Evolutionary conservation across 768 basidiomycete genomes (phyloP), one percentile per base, ranked within the genome.

Genomic region (Macrolepiota dolichaula): DNA sequence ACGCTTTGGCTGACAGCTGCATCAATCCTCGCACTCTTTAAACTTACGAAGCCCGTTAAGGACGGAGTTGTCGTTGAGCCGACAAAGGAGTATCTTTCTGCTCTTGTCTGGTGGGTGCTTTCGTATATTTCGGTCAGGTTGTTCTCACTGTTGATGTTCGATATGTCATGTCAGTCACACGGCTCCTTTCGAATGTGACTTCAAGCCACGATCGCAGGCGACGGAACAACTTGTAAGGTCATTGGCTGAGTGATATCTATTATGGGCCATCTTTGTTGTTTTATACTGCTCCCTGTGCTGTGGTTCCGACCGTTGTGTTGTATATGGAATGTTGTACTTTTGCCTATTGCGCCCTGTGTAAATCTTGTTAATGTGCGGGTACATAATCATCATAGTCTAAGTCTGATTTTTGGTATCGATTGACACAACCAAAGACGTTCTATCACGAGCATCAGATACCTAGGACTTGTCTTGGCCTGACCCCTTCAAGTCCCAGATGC

Each of bases 1-100:
- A 63, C 67, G 0, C 47, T 74, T 7, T 76, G 69, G 67, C 55
- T 76, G 4, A 65, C 62, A 1, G 65, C 71, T 11, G 72, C 73
- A 4, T 70, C 69, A 3, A 62, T 79, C 11, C 70, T 79, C 15
- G 66, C 68, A 17, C 64, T 70, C 7, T 77, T 74, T 66, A 49
- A 71, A 35, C 71, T 79, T 42, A 42, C 65, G 2, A 72, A 71
- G 19, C 68, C 69, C 1, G 61, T 70, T 5, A 63, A 66, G 22
- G 59, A 70, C n/a, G 74, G 74, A 0, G 59, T 53, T 1, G 61
- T 59, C 13, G 65, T 73, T 9, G 62, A 65, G 44, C 65, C 65
- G 22, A 42, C 59, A 2, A 60, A 65, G 19, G 56, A 66, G 35
- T 68, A 66, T 47, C 46, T 61, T 17, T 64, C 67, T 44, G 66